Base-by-base conservation (phyloP, 805 yeast species). In the Tetrapisispora namnaoensis region DNA sequence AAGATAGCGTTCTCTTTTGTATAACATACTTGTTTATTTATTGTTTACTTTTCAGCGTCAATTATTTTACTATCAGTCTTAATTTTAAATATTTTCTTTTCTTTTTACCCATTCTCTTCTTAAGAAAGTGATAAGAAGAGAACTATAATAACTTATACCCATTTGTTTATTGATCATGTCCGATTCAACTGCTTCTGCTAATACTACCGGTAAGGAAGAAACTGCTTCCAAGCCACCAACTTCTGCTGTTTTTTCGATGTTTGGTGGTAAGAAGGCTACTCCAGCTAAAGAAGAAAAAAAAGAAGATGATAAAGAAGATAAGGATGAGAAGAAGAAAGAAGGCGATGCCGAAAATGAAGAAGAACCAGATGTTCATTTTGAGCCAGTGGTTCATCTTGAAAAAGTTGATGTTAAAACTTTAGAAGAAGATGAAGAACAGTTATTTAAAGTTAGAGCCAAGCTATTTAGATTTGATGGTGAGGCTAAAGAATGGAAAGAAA, bases 341-440 rank as follows among this genome's bases (percentile, higher is more conserved):
- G 58, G 67, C 42, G 69, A 70, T 43, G 74, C 72, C 22, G 71
- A 72, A 46, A 70, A 62, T 37, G 68, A 68, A 42, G 72, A 68
- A 51, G 60, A 63, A 14, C 70, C 70, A 50, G 74, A 70, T 60
- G 91, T 93, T 53, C 96, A 93, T 69, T 93, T 93, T 61, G 97
- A 91, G 74, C 99, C 99, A 46, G 74, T 93, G 55, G 97, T 93
- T 53, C 86, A 87, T 70, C 80, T 93, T 59, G 96, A 90, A 71
- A 86, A 87, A 70, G 97, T 93, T 44, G 98, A 93, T 37, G 95
- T 91, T 56, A 91, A 90, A 75, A 89, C 98, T 59, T 86, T 86
- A 69, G 96, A 88, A 70, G 96, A 88, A 70, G 78, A 86, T 55
- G 96, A 88, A 72, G 91, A 85, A 50, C 86, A 80, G 22, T 62